phyloP scores from a whole-genome alignment of 108 stramenopile genomes.

The Cyclotella sp. region DNA sequence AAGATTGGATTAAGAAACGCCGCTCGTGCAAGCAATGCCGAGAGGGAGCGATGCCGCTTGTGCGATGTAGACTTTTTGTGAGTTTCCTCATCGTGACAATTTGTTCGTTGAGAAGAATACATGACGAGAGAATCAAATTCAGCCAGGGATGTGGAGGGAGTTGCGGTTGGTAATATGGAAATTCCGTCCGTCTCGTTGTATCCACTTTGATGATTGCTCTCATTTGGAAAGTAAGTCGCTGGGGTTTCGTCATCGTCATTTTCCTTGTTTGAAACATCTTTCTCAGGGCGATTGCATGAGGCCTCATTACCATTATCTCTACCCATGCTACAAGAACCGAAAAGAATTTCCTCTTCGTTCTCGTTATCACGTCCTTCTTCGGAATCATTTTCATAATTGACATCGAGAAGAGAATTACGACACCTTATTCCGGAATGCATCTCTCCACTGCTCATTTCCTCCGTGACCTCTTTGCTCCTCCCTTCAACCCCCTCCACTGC shows the following conservation, averaged over 20 bases:
- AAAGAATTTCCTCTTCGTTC: conserved; percentile 29
- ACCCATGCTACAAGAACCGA: conserved; percentile 24
- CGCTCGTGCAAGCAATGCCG: conserved; percentile 53
- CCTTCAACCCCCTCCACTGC: conserved; percentile 30
- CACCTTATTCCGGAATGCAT: not conserved
- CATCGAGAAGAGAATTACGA: conserved; percentile 11
- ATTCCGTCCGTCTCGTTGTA: too few species aligned
- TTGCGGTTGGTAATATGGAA: too few species aligned
- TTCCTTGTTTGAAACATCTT: not conserved
- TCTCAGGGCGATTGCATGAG: not conserved
- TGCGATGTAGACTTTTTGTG: not conserved
- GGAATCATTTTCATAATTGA: conserved; percentile 26
- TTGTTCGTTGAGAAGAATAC: conserved; percentile 38
- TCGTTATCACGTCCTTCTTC: not conserved
- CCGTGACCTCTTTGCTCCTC: not conserved
- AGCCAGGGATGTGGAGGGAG: not conserved
- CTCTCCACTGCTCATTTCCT: not conserved
- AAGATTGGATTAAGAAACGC: conserved; percentile 58
- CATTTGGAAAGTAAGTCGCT: too few species aligned
- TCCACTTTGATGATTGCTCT: too few species aligned
- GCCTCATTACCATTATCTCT: conserved; percentile 11
- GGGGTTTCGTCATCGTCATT: conserved; percentile 15
- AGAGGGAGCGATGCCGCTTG: not conserved
- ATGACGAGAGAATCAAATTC: conserved; percentile 5
- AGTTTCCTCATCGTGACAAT: conserved; percentile 1